These are phyloP conservation scores for Chrysanthemum makinoi DNA, from an alignment of 129 eudicot species.

Conservation along the genomic window DNA sequence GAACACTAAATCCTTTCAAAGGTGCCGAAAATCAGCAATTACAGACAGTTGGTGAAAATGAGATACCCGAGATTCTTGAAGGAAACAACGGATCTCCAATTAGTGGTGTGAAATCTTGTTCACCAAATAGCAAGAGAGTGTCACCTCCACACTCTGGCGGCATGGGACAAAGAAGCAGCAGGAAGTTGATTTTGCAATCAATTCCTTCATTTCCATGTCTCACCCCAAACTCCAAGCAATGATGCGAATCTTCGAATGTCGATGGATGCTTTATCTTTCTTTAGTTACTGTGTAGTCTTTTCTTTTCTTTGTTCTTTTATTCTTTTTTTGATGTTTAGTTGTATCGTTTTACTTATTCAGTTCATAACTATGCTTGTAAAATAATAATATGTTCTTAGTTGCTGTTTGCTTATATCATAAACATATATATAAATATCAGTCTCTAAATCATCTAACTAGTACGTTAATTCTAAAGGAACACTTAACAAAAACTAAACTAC, in stretches of 20 bases:
- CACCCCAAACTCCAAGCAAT: constrained; percentile 52
- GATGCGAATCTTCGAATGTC: constrained; percentile 20
- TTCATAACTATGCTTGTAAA: constrained; percentile 36
- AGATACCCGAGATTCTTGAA: constrained; percentile 70
- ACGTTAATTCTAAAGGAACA: too few relatives aligned
- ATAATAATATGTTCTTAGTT: constrained; percentile 38
- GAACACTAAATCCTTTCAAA: constrained; percentile 40
- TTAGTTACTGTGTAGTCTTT: constrained; percentile 37
- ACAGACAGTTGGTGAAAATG: constrained; percentile 52
- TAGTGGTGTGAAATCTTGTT: constrained; percentile 59
- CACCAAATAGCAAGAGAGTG: constrained; percentile 91
- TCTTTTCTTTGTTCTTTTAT: not conserved
- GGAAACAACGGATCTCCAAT: constrained; percentile 46
- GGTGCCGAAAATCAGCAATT: constrained; percentile 45
- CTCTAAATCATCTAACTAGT: too few relatives aligned
- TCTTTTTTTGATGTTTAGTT: constrained; percentile 26
- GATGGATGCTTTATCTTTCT: constrained; percentile 17
- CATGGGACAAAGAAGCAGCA: constrained; percentile 66
- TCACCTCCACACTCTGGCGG: constrained; percentile 70
- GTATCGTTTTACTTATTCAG: constrained; percentile 31
- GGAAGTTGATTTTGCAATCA: constrained; percentile 84
- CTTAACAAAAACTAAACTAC: not conserved
- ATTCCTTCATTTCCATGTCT: constrained; percentile 92
- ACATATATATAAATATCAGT: constrained; percentile 6
- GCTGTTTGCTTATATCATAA: constrained; percentile 18